Evolutionary conservation across 1,139 yeast genomes (phyloP).

Genomic region (Candida sanyaensis): DNA sequence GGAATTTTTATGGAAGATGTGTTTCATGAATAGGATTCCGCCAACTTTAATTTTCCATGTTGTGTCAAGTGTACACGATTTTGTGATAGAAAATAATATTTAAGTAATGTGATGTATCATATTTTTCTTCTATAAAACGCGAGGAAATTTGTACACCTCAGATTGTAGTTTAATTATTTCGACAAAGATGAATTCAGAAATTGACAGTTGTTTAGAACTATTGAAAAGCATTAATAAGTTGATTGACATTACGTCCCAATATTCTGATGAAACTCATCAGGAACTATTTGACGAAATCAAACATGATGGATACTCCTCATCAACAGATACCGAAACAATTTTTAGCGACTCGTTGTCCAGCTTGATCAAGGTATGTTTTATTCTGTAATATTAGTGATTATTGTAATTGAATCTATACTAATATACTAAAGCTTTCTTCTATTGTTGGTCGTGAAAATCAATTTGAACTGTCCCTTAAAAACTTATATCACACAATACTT

Average conservation of each 20-base stretch:
- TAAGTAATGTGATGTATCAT: background rate
- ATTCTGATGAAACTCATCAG: slow-evolving; percentile 3
- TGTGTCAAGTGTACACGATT: background rate
- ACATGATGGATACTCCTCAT: background rate
- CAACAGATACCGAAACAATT: slow-evolving; percentile 1
- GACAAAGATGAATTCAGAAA: slow-evolving; percentile 10
- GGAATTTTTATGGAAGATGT: slow-evolving; percentile 17
- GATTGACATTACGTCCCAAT: slow-evolving; percentile 6
- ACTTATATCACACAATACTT: slow-evolving; percentile 9
- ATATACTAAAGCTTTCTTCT: slow-evolving; percentile 3
- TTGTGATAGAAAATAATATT: slow-evolving; percentile 1
- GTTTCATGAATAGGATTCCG: slow-evolving; percentile 6
- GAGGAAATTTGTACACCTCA: background rate
- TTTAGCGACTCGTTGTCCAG: slow-evolving; percentile 4
- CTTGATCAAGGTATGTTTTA: slow-evolving; percentile 13
- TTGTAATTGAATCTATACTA: background rate
- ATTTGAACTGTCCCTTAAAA: slow-evolving; percentile 6
- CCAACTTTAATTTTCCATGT: background rate
- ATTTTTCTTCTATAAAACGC: background rate
- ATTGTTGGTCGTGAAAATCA: slow-evolving; percentile 2
- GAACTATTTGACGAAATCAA: background rate
- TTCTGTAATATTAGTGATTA: background rate
- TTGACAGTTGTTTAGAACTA: slow-evolving; percentile 3
- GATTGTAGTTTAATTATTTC: background rate
- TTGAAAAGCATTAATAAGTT: slow-evolving; percentile 3